Conservation (phyloP, 148 eudicot genomes). For the Diospyros lotus region DNA sequence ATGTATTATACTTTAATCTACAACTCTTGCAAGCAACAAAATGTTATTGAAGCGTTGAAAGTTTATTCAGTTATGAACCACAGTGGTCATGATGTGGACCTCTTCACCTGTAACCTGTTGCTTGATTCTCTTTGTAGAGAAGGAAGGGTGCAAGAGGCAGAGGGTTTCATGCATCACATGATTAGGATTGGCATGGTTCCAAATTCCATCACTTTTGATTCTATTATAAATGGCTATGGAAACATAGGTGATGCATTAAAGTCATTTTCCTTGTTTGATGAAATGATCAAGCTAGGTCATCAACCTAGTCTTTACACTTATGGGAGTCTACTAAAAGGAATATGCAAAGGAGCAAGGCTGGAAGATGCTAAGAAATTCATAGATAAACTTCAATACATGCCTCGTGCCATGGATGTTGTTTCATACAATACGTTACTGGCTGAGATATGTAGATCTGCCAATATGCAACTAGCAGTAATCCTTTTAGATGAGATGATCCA, state of each 20-base stretch:
- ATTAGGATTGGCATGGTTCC: constrained; percentile 39
- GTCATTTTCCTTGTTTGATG: constrained; percentile 60
- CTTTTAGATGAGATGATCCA: constrained; percentile 63
- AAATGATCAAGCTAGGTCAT: constrained; percentile 54
- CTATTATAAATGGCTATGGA: constrained; percentile 57
- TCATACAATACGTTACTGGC: constrained; percentile 60
- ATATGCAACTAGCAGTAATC: constrained; percentile 40
- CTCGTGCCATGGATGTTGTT: constrained; percentile 44
- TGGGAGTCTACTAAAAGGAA: constrained; percentile 67
- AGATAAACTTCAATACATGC: constrained; percentile 36
- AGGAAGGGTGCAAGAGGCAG: constrained; percentile 54
- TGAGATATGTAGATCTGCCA: constrained; percentile 54
- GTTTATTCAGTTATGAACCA: constrained; percentile 41
- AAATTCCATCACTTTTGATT: constrained; percentile 55
- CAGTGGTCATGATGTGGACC: constrained; percentile 31
- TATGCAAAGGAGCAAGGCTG: constrained; percentile 53
- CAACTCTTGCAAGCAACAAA: constrained; percentile 53
- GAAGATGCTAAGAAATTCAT: constrained; percentile 54
- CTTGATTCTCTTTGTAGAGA: constrained; percentile 53
- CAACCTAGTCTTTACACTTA: constrained; percentile 60
- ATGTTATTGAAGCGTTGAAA: constrained; percentile 47
- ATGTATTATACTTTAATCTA: constrained; percentile 55
- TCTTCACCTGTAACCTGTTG: constrained; percentile 50
- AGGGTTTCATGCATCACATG: constrained; percentile 62
- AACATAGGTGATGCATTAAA: constrained; percentile 42